Evolutionary conservation across 768 basidiomycete genomes (phyloP), one percentile per base, ranked within the genome.

Genomic region (Suillus clintonianus): DNA sequence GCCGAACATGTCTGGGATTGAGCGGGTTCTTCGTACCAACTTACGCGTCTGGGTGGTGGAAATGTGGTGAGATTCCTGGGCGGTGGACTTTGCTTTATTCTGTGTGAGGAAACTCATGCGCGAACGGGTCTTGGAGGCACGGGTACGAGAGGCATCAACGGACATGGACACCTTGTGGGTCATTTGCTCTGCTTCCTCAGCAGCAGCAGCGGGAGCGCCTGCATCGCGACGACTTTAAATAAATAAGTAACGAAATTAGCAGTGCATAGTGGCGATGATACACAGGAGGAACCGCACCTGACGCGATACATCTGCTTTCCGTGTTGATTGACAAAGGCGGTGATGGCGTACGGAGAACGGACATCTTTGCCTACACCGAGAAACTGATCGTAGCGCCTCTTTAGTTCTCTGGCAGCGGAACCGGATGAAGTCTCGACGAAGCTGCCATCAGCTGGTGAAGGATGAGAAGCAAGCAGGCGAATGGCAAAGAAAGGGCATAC

Each of bases 351-450:
- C 3, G 92, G 92, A 14, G 91, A 93, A 36, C 89, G 86, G 13
- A 87, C 80, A 64, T 86, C 81, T 69, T 83, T 82, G 17, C 85
- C 83, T 36, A 94, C 89, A 14, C 91, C 89, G 41, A 86, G 74
- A 48, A 83, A 77, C 57, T 87, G 84, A 73, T 95, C 93, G 70
- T 89, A 91, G 34, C 85, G 82, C 69, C 82, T 82, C 82, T 94
- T 95, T 61, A 94, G 79, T 68, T 91, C 90, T 45, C 86, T 85
- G 14, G 92, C 92, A 34, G 89, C 91, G 15, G 83, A 80, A 3
- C 87, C 91, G 59, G 89, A 91, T 6, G 91, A 85, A 2, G 91
- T 94, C 70, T 95, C 92, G 24, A 94, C 86, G 72, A 89, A 94
- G 48, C 81, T 89, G 62, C 86, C 87, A 71, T 94, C 90, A 68